phyloP scores from a whole-genome alignment of 2,329 filamentous ascomycete species.

The Sporothrix dimorphospora region DNA sequence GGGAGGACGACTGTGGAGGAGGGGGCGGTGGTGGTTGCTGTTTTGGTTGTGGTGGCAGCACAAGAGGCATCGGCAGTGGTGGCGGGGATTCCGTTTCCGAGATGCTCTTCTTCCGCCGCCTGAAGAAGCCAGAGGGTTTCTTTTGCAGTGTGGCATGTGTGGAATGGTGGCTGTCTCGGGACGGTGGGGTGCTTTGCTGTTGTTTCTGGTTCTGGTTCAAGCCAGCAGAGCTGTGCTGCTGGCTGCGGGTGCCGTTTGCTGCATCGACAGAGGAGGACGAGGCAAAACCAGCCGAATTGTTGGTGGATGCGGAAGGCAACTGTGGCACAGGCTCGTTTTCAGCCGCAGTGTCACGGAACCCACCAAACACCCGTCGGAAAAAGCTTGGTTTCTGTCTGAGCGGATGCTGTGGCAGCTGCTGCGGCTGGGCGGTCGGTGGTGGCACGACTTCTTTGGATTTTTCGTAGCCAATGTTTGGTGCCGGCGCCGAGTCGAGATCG shows the following conservation, averaged over 20 bases:
- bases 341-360: conserved; percentile 57
- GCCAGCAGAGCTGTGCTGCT: conserved; percentile 47
- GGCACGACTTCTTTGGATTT: conserved; percentile 57
- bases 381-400: conserved; percentile 75
- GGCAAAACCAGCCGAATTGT: conserved; percentile 37
- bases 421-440: conserved; percentile 40
- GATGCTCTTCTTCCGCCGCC: conserved; percentile 87
- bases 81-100: conserved; percentile 64
- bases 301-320: conserved; percentile 30
- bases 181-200: conserved; percentile 50
- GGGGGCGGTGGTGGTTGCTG: conserved; percentile 23
- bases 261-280: conserved; percentile 44
- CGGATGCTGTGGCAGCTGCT: conserved; percentile 28
- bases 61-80: conserved; percentile 54
- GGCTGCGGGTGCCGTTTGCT: conserved; percentile 42
- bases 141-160: conserved; percentile 68
- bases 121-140: conserved; percentile 93
- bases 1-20: no score
- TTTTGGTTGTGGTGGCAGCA: conserved; percentile 7
- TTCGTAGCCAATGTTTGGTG: conserved; percentile 61
- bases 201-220: conserved; percentile 46
- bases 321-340: conserved; percentile 30
- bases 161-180: conserved; percentile 54
- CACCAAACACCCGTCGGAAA: conserved; percentile 89
- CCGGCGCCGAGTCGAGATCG: conserved; percentile 58